Evolutionary conservation across 2,329 filamentous ascomycete species (phyloP).

Genomic region (Colletotrichum sp.): DNA sequence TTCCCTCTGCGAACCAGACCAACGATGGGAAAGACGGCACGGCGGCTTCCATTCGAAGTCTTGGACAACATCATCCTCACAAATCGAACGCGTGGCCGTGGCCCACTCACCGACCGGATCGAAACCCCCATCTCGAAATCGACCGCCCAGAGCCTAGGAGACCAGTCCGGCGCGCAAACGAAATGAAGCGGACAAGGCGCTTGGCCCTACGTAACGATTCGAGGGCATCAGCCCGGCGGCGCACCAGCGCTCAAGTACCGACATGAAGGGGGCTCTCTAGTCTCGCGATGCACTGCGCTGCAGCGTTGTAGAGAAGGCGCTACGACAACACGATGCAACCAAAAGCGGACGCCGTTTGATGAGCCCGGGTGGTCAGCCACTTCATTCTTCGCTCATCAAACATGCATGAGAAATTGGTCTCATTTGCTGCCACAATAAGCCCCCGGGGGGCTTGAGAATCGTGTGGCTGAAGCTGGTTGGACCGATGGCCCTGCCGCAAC

Average conservation of each 20-base stretch:
- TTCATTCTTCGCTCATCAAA: not conserved
- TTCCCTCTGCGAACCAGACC: not conserved
- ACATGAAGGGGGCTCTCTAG: not conserved
- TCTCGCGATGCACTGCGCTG: not conserved
- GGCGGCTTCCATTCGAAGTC: not conserved
- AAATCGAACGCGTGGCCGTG: not conserved
- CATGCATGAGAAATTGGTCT: not conserved
- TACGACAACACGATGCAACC: not conserved
- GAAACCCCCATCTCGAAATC: not conserved
- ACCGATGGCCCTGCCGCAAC: not conserved
- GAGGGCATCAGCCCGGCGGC: not conserved
- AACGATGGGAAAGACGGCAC: not conserved
- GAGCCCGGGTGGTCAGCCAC: not conserved
- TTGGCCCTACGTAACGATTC: not conserved
- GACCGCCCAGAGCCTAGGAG: not conserved
- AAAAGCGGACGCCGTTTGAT: not conserved
- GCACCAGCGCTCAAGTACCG: not conserved
- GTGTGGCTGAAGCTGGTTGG: constrained; percentile 20
- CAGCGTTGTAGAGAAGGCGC: not conserved
- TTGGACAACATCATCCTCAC: constrained; percentile 9
- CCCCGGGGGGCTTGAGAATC: not conserved
- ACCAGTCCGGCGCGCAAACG: not conserved
- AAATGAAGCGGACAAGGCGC: not conserved
- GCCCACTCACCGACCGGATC: not conserved
- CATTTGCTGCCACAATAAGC: not conserved